phyloP scores from a whole-genome alignment of 176 grass and related monocot species.

The Neostapfia colusana region DNA sequence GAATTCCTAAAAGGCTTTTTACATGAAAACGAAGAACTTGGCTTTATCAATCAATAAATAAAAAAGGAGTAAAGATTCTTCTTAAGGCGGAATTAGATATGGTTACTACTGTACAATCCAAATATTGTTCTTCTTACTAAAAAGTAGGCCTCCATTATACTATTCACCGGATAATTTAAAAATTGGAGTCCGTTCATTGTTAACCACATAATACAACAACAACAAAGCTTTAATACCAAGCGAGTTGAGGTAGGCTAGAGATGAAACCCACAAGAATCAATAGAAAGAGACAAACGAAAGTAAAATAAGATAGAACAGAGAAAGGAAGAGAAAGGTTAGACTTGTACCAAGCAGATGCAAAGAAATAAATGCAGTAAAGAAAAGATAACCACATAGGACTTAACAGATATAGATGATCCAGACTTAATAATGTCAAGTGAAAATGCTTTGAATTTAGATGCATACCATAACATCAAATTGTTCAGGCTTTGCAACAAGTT shows the following conservation, averaged over 20 bases:
- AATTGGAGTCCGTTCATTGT: not conserved
- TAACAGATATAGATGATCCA: not conserved
- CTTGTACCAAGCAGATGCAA: not conserved
- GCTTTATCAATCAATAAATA: not conserved
- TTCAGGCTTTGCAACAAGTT: slow-evolving; percentile 94
- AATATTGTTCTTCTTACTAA: not conserved
- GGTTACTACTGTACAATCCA: not conserved
- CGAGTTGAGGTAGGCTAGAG: no score
- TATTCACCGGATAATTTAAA: slow-evolving; percentile 10
- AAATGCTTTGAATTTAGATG: slow-evolving; percentile 20
- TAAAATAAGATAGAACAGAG: no score
- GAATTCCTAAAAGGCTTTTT: not conserved
- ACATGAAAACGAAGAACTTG: not conserved
- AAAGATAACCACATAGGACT: not conserved
- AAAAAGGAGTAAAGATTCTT: not conserved
- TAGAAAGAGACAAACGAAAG: no score
- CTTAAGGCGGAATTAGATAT: no score
- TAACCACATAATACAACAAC: not conserved
- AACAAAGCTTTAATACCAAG: no score
- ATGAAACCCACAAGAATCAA: no score
- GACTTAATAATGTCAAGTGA: not conserved
- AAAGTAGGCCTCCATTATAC: not conserved
- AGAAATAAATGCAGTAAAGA: not conserved
- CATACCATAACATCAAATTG: slow-evolving; percentile 94
- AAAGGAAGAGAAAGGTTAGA: not conserved